Conservation (phyloP, 495 filamentous ascomycete genomes). For the Paragyromitra xinjiangensis region DNA sequence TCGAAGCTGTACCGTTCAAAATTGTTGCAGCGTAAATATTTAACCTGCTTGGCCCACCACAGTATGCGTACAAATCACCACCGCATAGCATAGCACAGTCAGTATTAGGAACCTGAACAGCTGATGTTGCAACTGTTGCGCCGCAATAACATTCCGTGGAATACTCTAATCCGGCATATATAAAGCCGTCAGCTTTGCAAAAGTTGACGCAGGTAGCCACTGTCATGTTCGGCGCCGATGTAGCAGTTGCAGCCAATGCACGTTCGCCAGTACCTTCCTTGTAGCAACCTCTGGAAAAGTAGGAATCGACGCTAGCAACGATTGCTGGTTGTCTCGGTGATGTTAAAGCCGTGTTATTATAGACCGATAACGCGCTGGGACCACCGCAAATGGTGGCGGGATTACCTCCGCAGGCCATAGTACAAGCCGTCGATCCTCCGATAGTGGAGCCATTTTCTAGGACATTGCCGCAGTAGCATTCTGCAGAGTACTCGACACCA, state of each 20-base stretch:
- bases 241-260: slow-evolving; percentile 61
- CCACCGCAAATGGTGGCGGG: slow-evolving; percentile 61
- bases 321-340: slow-evolving; percentile 40
- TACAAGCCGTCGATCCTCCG: slow-evolving; percentile 55
- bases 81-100: slow-evolving; percentile 58
- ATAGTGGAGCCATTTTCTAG: slow-evolving; percentile 53
- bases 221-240: slow-evolving; percentile 29
- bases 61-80: slow-evolving; percentile 59
- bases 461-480: slow-evolving; percentile 60
- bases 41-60: slow-evolving; percentile 60
- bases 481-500: slow-evolving; percentile 49
- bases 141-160: slow-evolving; percentile 59
- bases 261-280: slow-evolving; percentile 63
- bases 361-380: slow-evolving; percentile 58
- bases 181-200: slow-evolving; percentile 57
- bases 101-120: slow-evolving; percentile 11
- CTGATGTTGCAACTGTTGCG: slow-evolving; percentile 50
- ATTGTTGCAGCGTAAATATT: slow-evolving; percentile 56
- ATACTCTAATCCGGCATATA: slow-evolving; percentile 60
- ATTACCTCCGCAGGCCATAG: slow-evolving; percentile 59
- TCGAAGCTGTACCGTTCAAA: not conserved
- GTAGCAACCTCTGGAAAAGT: slow-evolving; percentile 64
- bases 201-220: slow-evolving; percentile 65
- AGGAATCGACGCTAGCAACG: slow-evolving; percentile 26
- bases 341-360: slow-evolving; percentile 56